Percentiles rank a stretch among this genome's conserved stretches.
Evolutionary conservation across 176 grass and related monocot species (phyloP).

Genomic region (bread wheat (Triticum aestivum)): DNA sequence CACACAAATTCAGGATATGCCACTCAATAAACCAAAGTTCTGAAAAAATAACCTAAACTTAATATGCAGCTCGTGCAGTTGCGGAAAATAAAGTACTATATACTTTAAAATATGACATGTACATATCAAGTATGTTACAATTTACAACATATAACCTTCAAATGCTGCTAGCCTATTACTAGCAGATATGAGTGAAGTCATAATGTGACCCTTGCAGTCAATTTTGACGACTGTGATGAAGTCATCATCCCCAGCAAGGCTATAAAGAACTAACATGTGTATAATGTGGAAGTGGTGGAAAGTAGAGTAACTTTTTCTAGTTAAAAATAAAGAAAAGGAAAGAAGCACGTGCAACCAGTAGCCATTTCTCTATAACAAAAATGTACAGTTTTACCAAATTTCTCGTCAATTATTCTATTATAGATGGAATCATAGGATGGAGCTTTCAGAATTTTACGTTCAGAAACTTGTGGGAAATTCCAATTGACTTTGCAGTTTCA

Average conservation of each 20-base stretch:
- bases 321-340: no score
- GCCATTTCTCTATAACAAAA: no score
- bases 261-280: not conserved
- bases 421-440: no score
- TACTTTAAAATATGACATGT: not conserved
- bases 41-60: not conserved
- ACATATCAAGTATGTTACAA: not conserved
- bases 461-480: no score
- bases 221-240: conserved; percentile 1
- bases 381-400: no score
- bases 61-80: not conserved
- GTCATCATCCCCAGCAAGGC: not conserved
- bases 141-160: not conserved
- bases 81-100: conserved; percentile 18
- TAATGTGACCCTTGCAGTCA: not conserved
- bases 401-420: no score
- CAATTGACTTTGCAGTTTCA: no score
- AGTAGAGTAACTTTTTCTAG: no score
- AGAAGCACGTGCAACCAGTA: no score
- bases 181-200: conserved; percentile 5
- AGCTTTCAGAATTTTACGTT: no score
- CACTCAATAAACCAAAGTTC: not conserved
- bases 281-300: no score
- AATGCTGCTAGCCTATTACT: not conserved
- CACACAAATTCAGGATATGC: conserved; percentile 5